phyloP scores from a whole-genome alignment of 1,284 basidiomycete species.

The Ganoderma sinense region DNA sequence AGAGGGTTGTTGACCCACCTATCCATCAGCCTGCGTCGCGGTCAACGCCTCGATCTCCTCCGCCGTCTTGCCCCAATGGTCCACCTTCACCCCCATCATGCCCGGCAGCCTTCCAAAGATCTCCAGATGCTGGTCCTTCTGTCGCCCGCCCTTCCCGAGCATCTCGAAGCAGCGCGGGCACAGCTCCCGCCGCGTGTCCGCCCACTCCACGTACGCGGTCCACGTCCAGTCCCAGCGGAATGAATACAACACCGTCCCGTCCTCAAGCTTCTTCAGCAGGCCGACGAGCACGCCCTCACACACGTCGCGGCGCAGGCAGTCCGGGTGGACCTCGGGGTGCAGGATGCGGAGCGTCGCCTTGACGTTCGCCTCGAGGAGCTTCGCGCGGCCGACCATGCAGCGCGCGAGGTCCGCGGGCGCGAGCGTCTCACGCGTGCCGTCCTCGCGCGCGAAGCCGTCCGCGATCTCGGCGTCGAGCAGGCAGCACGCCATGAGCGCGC shows the following conservation, averaged over 20 bases:
- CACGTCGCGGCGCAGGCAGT: slow-evolving; percentile 3
- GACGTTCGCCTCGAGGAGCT: slow-evolving; percentile 19
- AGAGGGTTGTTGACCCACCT: not conserved
- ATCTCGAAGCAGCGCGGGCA: slow-evolving; percentile 18
- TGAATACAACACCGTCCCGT: slow-evolving; percentile 22
- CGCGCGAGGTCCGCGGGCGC: slow-evolving; percentile 17
- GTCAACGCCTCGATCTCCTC: not conserved
- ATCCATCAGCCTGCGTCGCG: too few relatives aligned
- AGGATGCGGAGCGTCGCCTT: slow-evolving; percentile 13
- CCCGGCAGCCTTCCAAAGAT: slow-evolving; percentile 16
- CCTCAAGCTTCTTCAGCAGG: slow-evolving; percentile 24
- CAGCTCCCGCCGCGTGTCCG: slow-evolving; percentile 18
- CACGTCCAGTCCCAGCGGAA: slow-evolving; percentile 15
- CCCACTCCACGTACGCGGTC: slow-evolving; percentile 15
- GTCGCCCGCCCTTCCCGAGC: slow-evolving; percentile 11
- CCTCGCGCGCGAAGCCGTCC: slow-evolving; percentile 20
- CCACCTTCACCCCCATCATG: slow-evolving; percentile 19
- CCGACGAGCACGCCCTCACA: slow-evolving; percentile 7
- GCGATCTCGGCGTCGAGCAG: slow-evolving; percentile 20
- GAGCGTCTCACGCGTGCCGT: slow-evolving; percentile 21
- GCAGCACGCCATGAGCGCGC: slow-evolving; percentile 21
- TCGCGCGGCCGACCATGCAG: slow-evolving; percentile 14
- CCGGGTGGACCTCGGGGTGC: not conserved
- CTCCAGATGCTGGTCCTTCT: slow-evolving; percentile 12
- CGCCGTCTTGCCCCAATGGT: slow-evolving; percentile 3